Percentiles rank a stretch among this genome's conserved stretches.
These are phyloP conservation scores for Parvularia atlantis DNA, from an alignment of 78 protist species.

Conservation along the genomic window DNA sequence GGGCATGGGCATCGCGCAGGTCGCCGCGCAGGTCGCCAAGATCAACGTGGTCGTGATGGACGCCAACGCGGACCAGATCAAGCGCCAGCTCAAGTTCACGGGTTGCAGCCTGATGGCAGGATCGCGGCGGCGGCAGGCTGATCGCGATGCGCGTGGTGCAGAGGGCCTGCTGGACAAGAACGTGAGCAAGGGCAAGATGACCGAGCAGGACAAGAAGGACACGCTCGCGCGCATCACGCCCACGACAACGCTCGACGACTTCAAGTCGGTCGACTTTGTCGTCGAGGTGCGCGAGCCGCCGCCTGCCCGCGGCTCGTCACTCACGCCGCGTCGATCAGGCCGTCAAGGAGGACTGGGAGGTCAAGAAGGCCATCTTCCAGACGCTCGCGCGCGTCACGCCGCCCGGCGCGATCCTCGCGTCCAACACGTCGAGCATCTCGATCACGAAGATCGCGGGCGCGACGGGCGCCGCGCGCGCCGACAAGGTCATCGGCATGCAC, in stretches of 20 bases:
- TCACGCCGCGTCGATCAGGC: conserved; percentile 49
- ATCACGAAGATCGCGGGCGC: conserved; percentile 61
- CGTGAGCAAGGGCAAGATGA: conserved; percentile 51
- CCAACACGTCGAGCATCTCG: conserved; percentile 75
- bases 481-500: conserved; percentile 75
- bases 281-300: too few relatives aligned
- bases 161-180: conserved; percentile 17
- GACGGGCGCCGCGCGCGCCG: not conserved
- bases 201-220: conserved; percentile 28
- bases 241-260: conserved; percentile 12
- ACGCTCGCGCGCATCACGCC: conserved; percentile 24
- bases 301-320: not conserved
- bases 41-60: conserved; percentile 53
- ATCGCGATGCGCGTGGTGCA: not conserved
- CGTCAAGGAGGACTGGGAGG: conserved; percentile 53
- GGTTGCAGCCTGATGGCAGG: too few relatives aligned
- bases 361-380: conserved; percentile 47
- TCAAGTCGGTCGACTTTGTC: conserved; percentile 39
- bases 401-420: conserved; percentile 48
- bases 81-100: conserved; percentile 22
- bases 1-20: conserved; percentile 78
- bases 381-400: conserved; percentile 18
- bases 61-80: conserved; percentile 12
- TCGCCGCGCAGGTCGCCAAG: conserved; percentile 29
- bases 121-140: too few relatives aligned